Base-by-base conservation (phyloP, 495 filamentous ascomycete genomes). In the Annulohypoxylon stygium region DNA sequence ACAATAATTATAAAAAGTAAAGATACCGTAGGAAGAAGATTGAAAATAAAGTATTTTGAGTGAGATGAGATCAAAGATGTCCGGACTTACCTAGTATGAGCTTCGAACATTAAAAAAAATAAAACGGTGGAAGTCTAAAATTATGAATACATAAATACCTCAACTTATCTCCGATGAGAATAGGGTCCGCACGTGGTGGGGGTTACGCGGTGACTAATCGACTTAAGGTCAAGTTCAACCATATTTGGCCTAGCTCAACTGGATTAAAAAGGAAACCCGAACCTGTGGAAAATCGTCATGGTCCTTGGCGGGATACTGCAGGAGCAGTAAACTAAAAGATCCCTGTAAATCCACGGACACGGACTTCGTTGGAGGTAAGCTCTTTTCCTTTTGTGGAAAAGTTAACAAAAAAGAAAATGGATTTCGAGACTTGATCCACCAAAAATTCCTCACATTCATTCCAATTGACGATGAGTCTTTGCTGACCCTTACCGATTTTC, bases 361-460 rank as follows among this genome's bases (percentile, higher is more conserved):
- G 53, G 60, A 70, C 60, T 65, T 70, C 41, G 33, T 37, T 48
- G 34, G 30, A 30, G 30, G 16, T 43, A 43, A 43, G 39, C 39
- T 47, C 43, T 18, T 47, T 47, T 18, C 43, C 43, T 47, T 47
- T 47, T 47, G 55, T 65, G 61, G 34, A 61, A 69, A 74, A 45
- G 65, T 34, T 69, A 69, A 54, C 50, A 54, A 63, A 67, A 41
- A 30, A 43, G 23, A 51, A 65, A 60, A 59, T 47, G 53, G 20
- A 68, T 37, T 41, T 60, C 11, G 9, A 43, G 20, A 20, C 33
- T 57, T 3, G 50, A 73, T 68, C 70, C 64, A 74, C 62, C 66
- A 62, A 62, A 74, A 67, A 59, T 66, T 74, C 61, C 66, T 74
- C 66, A 61, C 11, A 10, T 51, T 69, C 51, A 48, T 61, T n/a